Evolutionary conservation across 2,329 filamentous ascomycete genomes (phyloP).

Genomic region (Hortaea sp.): DNA sequence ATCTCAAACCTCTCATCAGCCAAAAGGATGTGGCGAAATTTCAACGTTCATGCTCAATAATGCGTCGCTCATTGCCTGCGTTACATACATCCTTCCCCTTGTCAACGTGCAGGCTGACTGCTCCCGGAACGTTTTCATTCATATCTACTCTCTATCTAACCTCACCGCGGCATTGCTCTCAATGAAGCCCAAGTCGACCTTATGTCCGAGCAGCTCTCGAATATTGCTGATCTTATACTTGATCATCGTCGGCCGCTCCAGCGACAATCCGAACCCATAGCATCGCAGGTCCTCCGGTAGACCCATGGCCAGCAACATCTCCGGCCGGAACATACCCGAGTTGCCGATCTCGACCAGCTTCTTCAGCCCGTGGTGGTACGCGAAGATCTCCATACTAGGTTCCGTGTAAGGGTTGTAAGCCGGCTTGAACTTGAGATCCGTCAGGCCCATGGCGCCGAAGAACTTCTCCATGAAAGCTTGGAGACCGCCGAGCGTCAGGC

Average conservation of each 20-base stretch:
- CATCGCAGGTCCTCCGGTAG: conserved; percentile 84
- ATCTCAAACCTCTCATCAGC: too few relatives aligned
- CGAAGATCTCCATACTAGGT: conserved; percentile 96
- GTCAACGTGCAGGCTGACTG: too few relatives aligned
- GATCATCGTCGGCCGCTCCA: conserved; percentile 97
- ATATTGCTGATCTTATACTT: conserved; percentile 76
- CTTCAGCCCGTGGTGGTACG: conserved; percentile 76
- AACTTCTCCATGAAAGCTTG: conserved; percentile 94
- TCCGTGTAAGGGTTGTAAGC: conserved; percentile 95
- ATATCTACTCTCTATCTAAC: conserved; percentile 54
- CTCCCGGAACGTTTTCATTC: too few relatives aligned
- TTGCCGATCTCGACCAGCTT: conserved; percentile 98
- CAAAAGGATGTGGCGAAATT: too few relatives aligned
- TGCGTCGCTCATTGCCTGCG: too few relatives aligned
- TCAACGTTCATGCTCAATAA: too few relatives aligned
- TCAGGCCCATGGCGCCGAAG: conserved; percentile 92
- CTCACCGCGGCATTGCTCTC: conserved; percentile 84
- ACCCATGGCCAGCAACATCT: conserved; percentile 94
- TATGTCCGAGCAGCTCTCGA: conserved; percentile 83
- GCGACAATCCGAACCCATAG: conserved; percentile 83
- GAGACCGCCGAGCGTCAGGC: conserved; percentile 79
- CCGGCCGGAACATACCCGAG: conserved; percentile 95
- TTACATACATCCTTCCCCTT: too few relatives aligned
- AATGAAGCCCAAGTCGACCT: conserved; percentile 89
- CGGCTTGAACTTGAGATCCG: conserved; percentile 84